A percentile compares a stretch with the other conserved stretches of the same genome.
Conservation (phyloP, 83 land plant species). For the Picea mariana region DNA sequence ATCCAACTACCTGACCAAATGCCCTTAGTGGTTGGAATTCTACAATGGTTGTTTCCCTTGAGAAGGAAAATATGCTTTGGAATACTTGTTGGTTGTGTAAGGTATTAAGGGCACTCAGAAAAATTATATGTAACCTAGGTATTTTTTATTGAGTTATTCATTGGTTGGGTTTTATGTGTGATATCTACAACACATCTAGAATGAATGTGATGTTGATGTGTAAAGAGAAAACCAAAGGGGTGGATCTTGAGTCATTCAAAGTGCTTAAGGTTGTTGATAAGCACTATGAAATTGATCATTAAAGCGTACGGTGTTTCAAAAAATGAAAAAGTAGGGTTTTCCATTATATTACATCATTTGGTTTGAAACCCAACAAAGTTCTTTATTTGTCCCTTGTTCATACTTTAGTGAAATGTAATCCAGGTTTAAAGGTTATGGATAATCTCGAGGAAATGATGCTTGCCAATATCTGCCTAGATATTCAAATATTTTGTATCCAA, state of each 20-base stretch:
- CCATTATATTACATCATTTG: slow-evolving; percentile 19
- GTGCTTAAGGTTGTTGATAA: slow-evolving; percentile 41
- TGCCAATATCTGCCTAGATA: slow-evolving; percentile 38
- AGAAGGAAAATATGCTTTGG: slow-evolving; percentile 50
- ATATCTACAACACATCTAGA: slow-evolving; percentile 47
- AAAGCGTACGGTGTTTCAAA: slow-evolving; percentile 60
- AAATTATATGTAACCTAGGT: slow-evolving; percentile 49
- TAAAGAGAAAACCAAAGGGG: slow-evolving; percentile 39
- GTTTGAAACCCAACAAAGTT: slow-evolving; percentile 18
- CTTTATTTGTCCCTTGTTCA: slow-evolving; percentile 57
- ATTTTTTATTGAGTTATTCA: slow-evolving; percentile 68
- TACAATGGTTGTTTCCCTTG: slow-evolving; percentile 35
- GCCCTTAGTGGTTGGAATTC: slow-evolving; percentile 46
- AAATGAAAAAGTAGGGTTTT: slow-evolving; percentile 55
- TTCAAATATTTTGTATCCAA: slow-evolving; percentile 56
- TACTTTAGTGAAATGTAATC: slow-evolving; percentile 44
- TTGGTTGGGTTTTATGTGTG: slow-evolving; percentile 62
- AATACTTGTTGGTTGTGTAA: slow-evolving; percentile 62
- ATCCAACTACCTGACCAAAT: slow-evolving; percentile 53
- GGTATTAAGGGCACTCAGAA: slow-evolving; percentile 44
- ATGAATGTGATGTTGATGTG: slow-evolving; percentile 51
- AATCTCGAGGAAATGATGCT: slow-evolving; percentile 59
- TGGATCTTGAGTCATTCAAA: slow-evolving; percentile 39
- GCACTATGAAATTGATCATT: slow-evolving; percentile 45
- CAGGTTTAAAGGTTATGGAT: slow-evolving; percentile 32